Percentiles rank a stretch among this genome's conserved stretches.
These are phyloP conservation scores for Gossypium gossypioides DNA, from an alignment of 441 rosid species.

Conservation along the genomic window DNA sequence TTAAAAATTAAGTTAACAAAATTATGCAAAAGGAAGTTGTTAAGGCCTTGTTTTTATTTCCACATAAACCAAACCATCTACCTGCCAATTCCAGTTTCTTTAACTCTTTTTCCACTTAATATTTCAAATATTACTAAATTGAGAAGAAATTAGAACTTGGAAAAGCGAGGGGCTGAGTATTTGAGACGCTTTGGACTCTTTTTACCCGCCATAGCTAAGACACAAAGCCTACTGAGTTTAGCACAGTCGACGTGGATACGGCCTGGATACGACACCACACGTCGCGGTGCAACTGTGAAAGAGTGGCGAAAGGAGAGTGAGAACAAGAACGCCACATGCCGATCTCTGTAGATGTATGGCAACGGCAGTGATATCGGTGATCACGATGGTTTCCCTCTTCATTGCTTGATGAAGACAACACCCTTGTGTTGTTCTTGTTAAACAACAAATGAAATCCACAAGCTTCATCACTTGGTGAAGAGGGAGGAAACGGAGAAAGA, in stretches of 20 bases:
- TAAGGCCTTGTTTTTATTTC: slow-evolving; percentile 19
- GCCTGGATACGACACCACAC: slow-evolving; percentile 15
- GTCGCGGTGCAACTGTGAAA: slow-evolving; percentile 13
- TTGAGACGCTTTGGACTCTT: slow-evolving; percentile 90
- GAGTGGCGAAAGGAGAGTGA: slow-evolving; percentile 15
- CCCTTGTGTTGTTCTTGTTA: no score
- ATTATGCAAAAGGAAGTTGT: no score
- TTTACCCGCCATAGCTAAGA: slow-evolving; percentile 51
- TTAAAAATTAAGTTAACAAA: no score
- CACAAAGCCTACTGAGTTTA: slow-evolving; percentile 19
- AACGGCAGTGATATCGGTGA: no score
- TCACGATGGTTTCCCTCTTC: no score
- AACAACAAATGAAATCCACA: no score
- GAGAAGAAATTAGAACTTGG: slow-evolving; percentile 34
- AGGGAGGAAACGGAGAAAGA: no score
- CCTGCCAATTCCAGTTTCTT: slow-evolving; percentile 26
- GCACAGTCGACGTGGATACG: slow-evolving; percentile 23
- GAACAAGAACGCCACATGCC: no score
- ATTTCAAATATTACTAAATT: background rate
- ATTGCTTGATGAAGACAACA: no score
- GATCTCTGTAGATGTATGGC: no score
- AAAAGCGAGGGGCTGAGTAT: slow-evolving; percentile 64
- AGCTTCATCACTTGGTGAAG: no score
- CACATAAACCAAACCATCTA: slow-evolving; percentile 47
- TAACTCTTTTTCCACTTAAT: background rate